Base-by-base conservation (phyloP, 345 rosid genomes). In the Carallia pectinifolia region DNA sequence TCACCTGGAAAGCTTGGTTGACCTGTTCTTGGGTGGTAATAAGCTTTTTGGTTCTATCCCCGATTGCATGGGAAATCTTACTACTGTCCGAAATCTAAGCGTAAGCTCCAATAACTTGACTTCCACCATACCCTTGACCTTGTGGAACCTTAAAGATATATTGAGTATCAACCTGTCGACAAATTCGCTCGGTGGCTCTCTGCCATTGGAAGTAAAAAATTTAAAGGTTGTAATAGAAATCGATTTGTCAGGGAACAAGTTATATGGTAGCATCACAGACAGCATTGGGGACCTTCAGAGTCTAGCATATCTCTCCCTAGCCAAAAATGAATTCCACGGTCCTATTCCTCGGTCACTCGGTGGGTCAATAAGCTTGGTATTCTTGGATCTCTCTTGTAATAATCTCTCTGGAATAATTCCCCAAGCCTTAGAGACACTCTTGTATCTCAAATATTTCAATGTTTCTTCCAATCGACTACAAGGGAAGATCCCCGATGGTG, bases 291-390 rank as follows among this genome's bases (percentile, higher is more conserved):
- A 8, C 0, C 18, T 15, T 18, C 15, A 50, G 10, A 50, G 54
- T 3, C 18, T 50, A 18, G 54, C 15, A 50, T 12, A n/a, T 16
- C 0, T 52, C 15, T 52, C 15, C 6, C 0, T 52, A 16, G 19
- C 1, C 1, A 1, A n/a, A 0, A 52, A 52, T 52, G 15, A 0
- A 0, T 52, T 52, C n/a, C 19, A 52, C 4, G 19, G 54, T 16
- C 15, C 15, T 13, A 52, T 52, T 0, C 19, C 19, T 1, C 6
- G 12, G 54, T 52, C 16, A 16, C n/a, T 52, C 34, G 4, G 2
- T 0, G 0, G 16, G 15, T 52, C 54, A 0, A 13, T 52, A 0
- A 0, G 0, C 15, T 16, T n/a, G n/a, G 0, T 52, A 52, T 16
- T 0, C 6, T n/a, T 52, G 18, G 0, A 0, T 52, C 19, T 16